These are phyloP conservation scores for Aspergillus udagawae DNA, from an alignment of 2,329 filamentous ascomycete species.

Conservation along the genomic window DNA sequence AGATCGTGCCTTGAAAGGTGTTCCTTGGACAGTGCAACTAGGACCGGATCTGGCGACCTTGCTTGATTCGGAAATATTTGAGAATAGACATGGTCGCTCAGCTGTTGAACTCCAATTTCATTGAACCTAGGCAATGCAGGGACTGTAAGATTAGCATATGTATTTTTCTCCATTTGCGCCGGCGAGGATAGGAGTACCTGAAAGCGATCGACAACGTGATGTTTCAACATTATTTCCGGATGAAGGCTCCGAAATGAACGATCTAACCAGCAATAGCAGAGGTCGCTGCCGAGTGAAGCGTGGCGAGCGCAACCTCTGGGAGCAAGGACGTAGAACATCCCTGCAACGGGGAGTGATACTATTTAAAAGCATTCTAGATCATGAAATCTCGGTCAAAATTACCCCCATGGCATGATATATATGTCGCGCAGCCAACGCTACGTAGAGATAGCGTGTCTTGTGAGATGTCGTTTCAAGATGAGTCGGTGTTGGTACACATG, in stretches of 20 bases:
- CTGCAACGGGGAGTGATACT: slow-evolving; percentile 27
- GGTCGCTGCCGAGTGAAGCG: slow-evolving; percentile 11
- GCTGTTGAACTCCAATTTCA: slow-evolving; percentile 89
- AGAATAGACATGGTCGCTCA: slow-evolving; percentile 75
- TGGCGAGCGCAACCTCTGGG: slow-evolving; percentile 22
- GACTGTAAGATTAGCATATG: slow-evolving; percentile 25
- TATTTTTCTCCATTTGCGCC: not conserved
- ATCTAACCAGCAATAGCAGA: slow-evolving; percentile 10
- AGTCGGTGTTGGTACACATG: not conserved
- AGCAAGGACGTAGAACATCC: slow-evolving; percentile 24
- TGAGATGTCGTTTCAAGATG: not conserved
- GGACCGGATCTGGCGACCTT: slow-evolving; percentile 59
- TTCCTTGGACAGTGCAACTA: slow-evolving; percentile 75
- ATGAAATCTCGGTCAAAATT: not conserved
- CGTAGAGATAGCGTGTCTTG: slow-evolving; percentile 1
- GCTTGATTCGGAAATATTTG: slow-evolving; percentile 69
- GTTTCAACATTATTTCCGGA: slow-evolving; percentile 5
- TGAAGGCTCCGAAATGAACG: slow-evolving; percentile 11
- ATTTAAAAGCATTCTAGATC: slow-evolving; percentile 25
- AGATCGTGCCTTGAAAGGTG: slow-evolving; percentile 83
- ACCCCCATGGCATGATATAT: slow-evolving; percentile 20
- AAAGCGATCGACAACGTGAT: slow-evolving; percentile 19
- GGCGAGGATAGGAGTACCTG: slow-evolving; percentile 19
- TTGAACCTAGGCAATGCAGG: slow-evolving; percentile 67
- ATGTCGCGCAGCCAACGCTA: slow-evolving; percentile 15